Base-by-base conservation (phyloP, 805 yeast genomes). In the Lipomyces oligophaga region DNA sequence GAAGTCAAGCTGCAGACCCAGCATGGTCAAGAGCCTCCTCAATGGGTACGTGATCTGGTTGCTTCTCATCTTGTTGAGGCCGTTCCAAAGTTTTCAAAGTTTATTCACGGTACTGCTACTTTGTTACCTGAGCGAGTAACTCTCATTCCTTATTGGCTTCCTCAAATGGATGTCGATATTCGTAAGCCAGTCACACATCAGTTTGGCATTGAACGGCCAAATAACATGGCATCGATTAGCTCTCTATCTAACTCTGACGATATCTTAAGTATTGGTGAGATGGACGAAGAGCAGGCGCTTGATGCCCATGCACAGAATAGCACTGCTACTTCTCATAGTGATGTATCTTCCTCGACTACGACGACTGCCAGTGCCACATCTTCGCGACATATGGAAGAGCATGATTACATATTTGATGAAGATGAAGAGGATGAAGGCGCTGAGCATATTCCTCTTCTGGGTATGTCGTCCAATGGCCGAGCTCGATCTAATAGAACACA, bases 1-100 rank as follows among this genome's bases (percentile, higher is more conserved):
- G 99, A 93, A 71, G 98, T 93, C 49, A 93, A 93, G 69, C 75
- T 93, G 55, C 98, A 93, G 69, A 93, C 99, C 3, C 97, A 93
- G 72, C 63, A 93, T 69, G 98, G 98, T 45, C 99, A 93, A 69
- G 98, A 93, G 67, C 98, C 99, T 24, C 98, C 99, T 7, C 81
- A 77, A 52, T 93, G 99, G 99, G 95, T 93, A 39, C 78, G 93
- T 58, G 96, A 90, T 57, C 76, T 93, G 65, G 89, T 90, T 28
- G 72, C 89, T 0, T 83, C 94, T 24, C 98, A 93, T 67, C 73
- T 93, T 41, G 99, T 93, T 34, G 98, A 93, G 68, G 97, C 97
- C 1, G 96, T 93, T 34, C 98, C 98, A 24, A 93, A 93, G 68
- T 93, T 87, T 67, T 90, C 97, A 45, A 93, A 93, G 67, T 93